These are phyloP conservation scores for Musa acuminata DNA, from an alignment of 176 grass and related monocot species.

Conservation along the genomic window DNA sequence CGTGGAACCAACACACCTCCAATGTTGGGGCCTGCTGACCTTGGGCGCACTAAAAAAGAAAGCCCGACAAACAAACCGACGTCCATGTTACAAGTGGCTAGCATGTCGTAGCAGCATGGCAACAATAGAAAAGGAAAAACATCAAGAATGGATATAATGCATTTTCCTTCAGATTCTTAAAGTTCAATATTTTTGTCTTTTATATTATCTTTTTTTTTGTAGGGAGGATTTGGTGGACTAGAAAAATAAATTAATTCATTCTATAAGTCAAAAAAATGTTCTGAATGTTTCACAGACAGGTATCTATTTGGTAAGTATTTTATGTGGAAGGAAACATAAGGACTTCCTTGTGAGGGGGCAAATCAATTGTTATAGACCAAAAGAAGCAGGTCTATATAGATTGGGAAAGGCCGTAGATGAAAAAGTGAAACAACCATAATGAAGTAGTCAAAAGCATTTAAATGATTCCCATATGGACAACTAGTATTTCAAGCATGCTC, in stretches of 20 bases:
- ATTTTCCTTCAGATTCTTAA: background rate
- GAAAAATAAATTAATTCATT: background rate
- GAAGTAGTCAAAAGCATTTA: too few relatives aligned
- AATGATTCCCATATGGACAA: too few relatives aligned
- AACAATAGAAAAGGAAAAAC: background rate
- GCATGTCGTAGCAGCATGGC: background rate
- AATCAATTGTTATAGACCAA: too few relatives aligned
- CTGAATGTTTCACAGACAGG: background rate
- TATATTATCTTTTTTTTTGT: background rate
- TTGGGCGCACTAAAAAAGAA: constrained; percentile 55
- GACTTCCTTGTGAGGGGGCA: constrained; percentile 22
- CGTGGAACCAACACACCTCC: constrained; percentile 43
- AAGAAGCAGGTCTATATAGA: too few relatives aligned
- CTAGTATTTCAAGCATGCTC: too few relatives aligned
- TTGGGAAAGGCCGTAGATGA: too few relatives aligned
- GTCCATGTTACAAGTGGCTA: background rate
- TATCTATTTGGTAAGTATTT: background rate
- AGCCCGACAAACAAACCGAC: background rate
- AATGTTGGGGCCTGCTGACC: constrained; percentile 67
- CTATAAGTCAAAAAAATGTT: background rate
- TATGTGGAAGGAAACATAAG: constrained; percentile 47
- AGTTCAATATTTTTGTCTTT: background rate
- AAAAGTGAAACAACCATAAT: too few relatives aligned
- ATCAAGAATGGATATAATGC: background rate
- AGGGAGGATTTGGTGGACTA: background rate